These are phyloP conservation scores for Polytolypa hystricis DNA, from an alignment of 2,329 filamentous ascomycete genomes.

Conservation along the genomic window DNA sequence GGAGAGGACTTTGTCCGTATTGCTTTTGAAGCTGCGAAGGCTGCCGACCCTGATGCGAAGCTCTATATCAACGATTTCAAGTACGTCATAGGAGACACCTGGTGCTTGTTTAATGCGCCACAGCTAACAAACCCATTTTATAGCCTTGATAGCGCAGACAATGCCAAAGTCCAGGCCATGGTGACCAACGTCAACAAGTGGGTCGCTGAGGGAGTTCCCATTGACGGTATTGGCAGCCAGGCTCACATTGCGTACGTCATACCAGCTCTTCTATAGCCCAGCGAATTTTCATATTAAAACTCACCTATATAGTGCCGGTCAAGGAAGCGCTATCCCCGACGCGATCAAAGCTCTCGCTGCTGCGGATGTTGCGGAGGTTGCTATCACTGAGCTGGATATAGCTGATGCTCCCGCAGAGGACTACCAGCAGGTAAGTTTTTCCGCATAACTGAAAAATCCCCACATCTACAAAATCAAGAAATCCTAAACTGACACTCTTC, in stretches of 20 bases:
- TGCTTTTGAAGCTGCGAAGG: slow-evolving; percentile 57
- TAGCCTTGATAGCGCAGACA: slow-evolving; percentile 52
- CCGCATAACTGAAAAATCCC: too few relatives aligned
- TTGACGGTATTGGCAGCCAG: slow-evolving; percentile 55
- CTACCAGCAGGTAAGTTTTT: slow-evolving; percentile 38
- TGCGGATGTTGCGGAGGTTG: slow-evolving; percentile 44
- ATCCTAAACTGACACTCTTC: background rate
- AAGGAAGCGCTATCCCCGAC: background rate
- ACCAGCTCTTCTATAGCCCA: background rate
- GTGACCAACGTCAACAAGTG: slow-evolving; percentile 52
- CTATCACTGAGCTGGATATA: slow-evolving; percentile 60
- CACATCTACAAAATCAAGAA: background rate
- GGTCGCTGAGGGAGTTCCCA: slow-evolving; percentile 51
- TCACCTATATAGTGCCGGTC: background rate
- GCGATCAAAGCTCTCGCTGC: slow-evolving; percentile 44
- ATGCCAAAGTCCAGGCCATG: slow-evolving; percentile 50
- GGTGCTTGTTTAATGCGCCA: background rate
- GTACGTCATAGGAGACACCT: slow-evolving; percentile 13
- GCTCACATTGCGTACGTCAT: slow-evolving; percentile 35
- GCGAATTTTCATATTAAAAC: too few relatives aligned
- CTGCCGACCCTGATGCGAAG: slow-evolving; percentile 55
- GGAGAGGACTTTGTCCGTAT: slow-evolving; percentile 60
- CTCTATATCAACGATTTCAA: slow-evolving; percentile 65
- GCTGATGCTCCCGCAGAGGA: slow-evolving; percentile 44
- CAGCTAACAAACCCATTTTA: slow-evolving; percentile 14